Conservation (phyloP, 495 filamentous ascomycete species). For the Pseudomonodictys pantanalensis region DNA sequence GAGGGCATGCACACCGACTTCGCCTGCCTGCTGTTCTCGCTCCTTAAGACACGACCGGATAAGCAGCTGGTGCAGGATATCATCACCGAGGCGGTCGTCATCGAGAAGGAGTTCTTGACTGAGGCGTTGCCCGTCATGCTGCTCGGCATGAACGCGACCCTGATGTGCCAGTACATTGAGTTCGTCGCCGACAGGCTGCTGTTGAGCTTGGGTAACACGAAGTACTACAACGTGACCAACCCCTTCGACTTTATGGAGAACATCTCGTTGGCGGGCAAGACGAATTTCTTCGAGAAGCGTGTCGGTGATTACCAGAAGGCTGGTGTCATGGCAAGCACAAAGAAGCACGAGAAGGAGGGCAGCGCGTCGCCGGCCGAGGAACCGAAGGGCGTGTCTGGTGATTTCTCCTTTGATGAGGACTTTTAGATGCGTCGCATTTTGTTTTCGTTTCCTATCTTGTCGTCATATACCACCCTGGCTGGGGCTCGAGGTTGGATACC, state of each 20-base stretch:
- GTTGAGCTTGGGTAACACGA: conserved; percentile 85
- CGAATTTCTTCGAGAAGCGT: conserved; percentile 99
- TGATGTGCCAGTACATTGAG: conserved; percentile 99
- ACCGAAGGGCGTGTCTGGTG: conserved; percentile 63
- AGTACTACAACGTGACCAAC: conserved; percentile 88
- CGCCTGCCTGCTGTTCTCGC: conserved; percentile 92
- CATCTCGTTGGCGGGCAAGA: conserved; percentile 97
- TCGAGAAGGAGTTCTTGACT: conserved; percentile 97
- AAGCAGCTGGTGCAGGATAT: conserved; percentile 77
- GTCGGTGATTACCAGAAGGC: conserved; percentile 99
- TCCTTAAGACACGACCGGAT: conserved; percentile 85
- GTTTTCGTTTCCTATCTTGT: conserved; percentile 8
- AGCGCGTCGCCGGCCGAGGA: conserved; percentile 36
- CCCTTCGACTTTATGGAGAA: conserved; percentile 99
- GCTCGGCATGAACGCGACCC: conserved; percentile 92
- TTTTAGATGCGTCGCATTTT: conserved; percentile 62
- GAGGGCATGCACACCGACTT: conserved; percentile 99
- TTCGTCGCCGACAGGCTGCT: conserved; percentile 96
- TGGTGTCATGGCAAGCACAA: conserved; percentile 92
- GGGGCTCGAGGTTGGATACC: too few relatives aligned
- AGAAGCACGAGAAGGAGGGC: conserved; percentile 63
- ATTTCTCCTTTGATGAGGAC: conserved; percentile 94
- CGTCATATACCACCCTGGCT: background rate
- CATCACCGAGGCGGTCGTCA: conserved; percentile 88
- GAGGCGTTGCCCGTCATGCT: conserved; percentile 89